Evolutionary conservation across 2,329 filamentous ascomycete genomes (phyloP), one percentile per base, ranked within the genome.

Genomic region (Scedosporium minutisporum): DNA sequence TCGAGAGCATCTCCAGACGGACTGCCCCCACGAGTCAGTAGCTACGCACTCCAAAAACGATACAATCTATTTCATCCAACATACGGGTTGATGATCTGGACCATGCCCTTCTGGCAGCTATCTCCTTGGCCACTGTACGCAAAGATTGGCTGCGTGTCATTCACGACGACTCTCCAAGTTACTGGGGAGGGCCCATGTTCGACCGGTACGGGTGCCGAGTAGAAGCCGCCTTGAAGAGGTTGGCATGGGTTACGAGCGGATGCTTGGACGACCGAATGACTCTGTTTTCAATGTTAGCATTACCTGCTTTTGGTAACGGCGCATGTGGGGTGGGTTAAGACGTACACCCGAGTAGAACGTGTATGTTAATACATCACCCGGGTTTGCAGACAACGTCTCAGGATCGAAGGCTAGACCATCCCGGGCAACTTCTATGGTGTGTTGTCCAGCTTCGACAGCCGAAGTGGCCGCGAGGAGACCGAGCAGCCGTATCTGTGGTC

Each of bases 111-210:
- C 65, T 80, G 75, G 68, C 80, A 82, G 66, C 82, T 78, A 44
- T 74, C 72, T 1, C 69, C 72, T 61, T 76, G 73, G 18, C 70
- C 73, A 71, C 79, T 82, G 67, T 82, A 82, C 63, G 78, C 73
- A 78, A 78, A 82, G 18, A 79, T 72, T 3, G 80, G 77, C 63
- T 77, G 75, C 3, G 75, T 77, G 65, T 79, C 73, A 44, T 77
- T 75, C 53, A 82, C 67, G 2, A 72, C 74, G 63, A 82, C 75
- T 33, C 75, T 77, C 68, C 78, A 82, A 6, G 73, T 71, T 0
- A 74, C 75, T 0, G 75, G 73, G 12, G 42, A 27, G 0, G 16
- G 41, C 7, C 27, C 55, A n/a, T 51, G 16, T 51, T 53, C 38
- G 18, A 41, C 18, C 3, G 46, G 27, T 33, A 74, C 72, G 64